These are phyloP conservation scores for Fusarium proliferatum DNA, from an alignment of 2,329 filamentous ascomycete species.

Conservation along the genomic window DNA sequence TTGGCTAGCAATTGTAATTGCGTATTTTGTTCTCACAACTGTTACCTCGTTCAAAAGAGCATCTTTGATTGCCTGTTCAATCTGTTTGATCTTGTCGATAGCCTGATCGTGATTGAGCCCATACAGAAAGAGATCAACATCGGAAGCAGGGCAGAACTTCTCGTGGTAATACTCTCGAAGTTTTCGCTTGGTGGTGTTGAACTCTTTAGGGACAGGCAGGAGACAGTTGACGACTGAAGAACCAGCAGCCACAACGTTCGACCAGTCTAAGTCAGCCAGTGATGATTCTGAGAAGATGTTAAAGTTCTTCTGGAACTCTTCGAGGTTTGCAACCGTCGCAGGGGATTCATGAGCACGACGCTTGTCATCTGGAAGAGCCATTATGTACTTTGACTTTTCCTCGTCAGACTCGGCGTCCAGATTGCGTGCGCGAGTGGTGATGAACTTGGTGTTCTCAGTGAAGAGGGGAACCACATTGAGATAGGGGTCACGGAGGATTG, in stretches of 20 bases:
- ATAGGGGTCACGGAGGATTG: conserved; percentile 64
- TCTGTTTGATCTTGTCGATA: conserved; percentile 84
- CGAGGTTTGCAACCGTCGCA: conserved; percentile 74
- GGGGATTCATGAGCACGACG: conserved; percentile 71
- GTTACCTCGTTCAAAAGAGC: conserved; percentile 85
- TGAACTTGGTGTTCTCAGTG: conserved; percentile 62
- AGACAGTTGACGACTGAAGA: conserved; percentile 84
- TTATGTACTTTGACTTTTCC: conserved; percentile 74
- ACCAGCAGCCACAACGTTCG: conserved; percentile 83
- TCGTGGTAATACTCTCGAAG: conserved; percentile 83
- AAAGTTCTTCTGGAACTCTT: conserved; percentile 83
- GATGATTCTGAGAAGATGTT: conserved; percentile 84
- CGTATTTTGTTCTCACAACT: conserved; percentile 86
- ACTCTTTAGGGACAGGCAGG: conserved; percentile 73
- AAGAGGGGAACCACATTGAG: conserved; percentile 77
- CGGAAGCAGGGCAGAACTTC: conserved; percentile 82
- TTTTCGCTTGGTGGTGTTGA: conserved; percentile 70
- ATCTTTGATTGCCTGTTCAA: conserved; percentile 80
- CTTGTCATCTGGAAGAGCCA: conserved; percentile 71
- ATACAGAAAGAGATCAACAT: conserved; percentile 89
- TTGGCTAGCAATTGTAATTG: conserved; percentile 85
- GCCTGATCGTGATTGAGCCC: conserved; percentile 81
- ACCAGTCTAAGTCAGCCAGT: conserved; percentile 81
- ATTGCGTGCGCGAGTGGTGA: conserved; percentile 72
- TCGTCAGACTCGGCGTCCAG: conserved; percentile 66